A percentile compares a stretch with the other conserved stretches of the same genome.
Conservation (phyloP, 257 asterid genomes). For the Phtheirospermum japonicum region DNA sequence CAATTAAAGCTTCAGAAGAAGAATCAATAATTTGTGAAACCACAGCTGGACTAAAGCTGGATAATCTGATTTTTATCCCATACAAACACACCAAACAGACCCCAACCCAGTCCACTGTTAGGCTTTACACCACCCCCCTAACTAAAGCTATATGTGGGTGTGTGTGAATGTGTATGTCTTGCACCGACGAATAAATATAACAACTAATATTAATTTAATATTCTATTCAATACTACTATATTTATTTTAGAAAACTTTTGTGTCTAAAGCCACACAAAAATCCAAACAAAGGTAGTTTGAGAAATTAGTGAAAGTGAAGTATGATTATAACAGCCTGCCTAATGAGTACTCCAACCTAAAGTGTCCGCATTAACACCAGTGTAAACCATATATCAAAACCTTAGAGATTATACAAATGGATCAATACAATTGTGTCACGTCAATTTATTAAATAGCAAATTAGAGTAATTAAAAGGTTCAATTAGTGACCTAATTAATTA, state of each 20-base stretch:
- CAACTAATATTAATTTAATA: background rate
- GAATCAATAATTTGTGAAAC: constrained; percentile 16
- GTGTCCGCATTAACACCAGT: no score
- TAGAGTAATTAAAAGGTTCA: constrained; percentile 16
- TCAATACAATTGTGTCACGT: background rate
- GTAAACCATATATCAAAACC: no score
- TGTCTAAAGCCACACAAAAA: background rate
- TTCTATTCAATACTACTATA: no score
- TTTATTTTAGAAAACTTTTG: no score
- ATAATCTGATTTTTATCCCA: constrained; percentile 10
- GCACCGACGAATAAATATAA: constrained; percentile 43
- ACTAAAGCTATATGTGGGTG: no score
- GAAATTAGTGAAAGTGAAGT: background rate
- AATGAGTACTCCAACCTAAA: no score
- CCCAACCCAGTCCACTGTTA: background rate
- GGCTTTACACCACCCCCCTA: no score
- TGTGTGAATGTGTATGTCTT: no score
- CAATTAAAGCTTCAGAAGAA: constrained; percentile 29
- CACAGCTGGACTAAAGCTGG: constrained; percentile 43
- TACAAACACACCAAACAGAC: constrained; percentile 15
- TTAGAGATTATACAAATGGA: background rate
- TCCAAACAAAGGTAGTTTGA: background rate
- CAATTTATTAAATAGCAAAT: no score
- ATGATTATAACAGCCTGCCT: background rate
- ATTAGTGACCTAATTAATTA: background rate